Evolutionary conservation across 768 basidiomycete genomes (phyloP), one percentile per base, ranked within the genome.

Genomic region (Inosperma sp.): DNA sequence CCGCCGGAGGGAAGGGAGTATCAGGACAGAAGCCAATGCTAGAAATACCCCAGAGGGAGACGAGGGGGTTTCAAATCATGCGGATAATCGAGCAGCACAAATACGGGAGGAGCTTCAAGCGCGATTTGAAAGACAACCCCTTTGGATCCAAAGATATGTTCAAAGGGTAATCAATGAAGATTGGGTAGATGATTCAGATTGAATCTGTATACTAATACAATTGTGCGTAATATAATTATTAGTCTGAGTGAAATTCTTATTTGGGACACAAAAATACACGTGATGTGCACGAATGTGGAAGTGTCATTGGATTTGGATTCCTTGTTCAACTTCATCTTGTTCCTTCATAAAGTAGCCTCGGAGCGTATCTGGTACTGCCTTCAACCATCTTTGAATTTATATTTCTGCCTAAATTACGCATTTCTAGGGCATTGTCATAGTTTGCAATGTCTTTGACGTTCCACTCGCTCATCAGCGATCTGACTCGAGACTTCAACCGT

Each of bases 401-500:
- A n/a, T n/a, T n/a, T n/a, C n/a, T n/a, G n/a, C n/a, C n/a, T n/a
- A n/a, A n/a, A n/a, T n/a, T n/a, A n/a, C n/a, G n/a, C n/a, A 59
- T 56, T 54, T 29, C 34, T 33, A 29, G 27, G 21, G 21, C 7
- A 17, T n/a, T 23, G 39, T n/a, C 39, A 13, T 29, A 17, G 10
- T n/a, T 19, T 19, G 12, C 53, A 14, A 55, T 55, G 53, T 55
- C 53, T 5, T 86, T 90, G 40, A 87, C 89, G 19, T 94, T 92
- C 65, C 85, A 92, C 56, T 71, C 74, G 34, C 86, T 97, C 56
- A 75, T 96, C 56, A 77, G 74, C 49, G 93, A 97, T 65, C 77
- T 97, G 48, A 85, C 88, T 57, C 83, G 90, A 64, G 94, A 95
- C 66, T 81, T 81, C 35, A 77, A 88, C 35, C 85, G 88, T 56